Evolutionary conservation across 2,329 filamentous ascomycete genomes (phyloP), one percentile per base, ranked within the genome.

Genomic region (Aspergillus arachidicola): DNA sequence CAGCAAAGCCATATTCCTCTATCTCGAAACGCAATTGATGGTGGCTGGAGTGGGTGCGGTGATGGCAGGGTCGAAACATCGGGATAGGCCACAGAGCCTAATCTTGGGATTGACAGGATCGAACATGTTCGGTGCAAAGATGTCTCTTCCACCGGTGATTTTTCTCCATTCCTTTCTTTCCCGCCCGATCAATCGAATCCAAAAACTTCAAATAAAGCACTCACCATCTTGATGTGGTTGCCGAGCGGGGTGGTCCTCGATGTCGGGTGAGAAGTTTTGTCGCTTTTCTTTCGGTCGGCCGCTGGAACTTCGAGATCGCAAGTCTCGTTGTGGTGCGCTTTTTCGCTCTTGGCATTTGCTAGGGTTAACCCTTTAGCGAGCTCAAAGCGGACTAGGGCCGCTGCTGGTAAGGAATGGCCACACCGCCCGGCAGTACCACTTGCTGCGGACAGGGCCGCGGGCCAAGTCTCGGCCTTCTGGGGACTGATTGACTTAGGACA

Each of bases 141-240:
- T 36, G 28, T 57, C 54, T 57, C 54, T 32, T 61, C 26, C 59
- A 41, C 51, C 41, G 34, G 51, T 53, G 30, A 36, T 10, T 45
- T 50, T 46, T 55, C 21, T 46, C 50, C 53, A 50, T 21, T 57
- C 58, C 45, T 6, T 56, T 59, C 58, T 53, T 53, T 41, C 34
- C 58, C 30, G 53, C 38, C 60, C 53, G 41, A 61, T 58, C 43
- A 59, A 64, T 55, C 48, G 55, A 53, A 57, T 56, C 41, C 32
- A 23, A 60, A 59, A 63, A 63, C 57, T 46, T 36, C 62, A 55
- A 61, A 62, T 62, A 58, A 53, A 72, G 61, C 60, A 79, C 79
- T 80, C 78, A 80, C 79, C 79, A 80, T 80, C 78, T 80, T 80
- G 79, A 77, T 73, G 73, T 71, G 76, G 73, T 77, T 78, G 78